phyloP scores from a whole-genome alignment of 2,329 filamentous ascomycete species.

The Fusarium proliferatum region DNA sequence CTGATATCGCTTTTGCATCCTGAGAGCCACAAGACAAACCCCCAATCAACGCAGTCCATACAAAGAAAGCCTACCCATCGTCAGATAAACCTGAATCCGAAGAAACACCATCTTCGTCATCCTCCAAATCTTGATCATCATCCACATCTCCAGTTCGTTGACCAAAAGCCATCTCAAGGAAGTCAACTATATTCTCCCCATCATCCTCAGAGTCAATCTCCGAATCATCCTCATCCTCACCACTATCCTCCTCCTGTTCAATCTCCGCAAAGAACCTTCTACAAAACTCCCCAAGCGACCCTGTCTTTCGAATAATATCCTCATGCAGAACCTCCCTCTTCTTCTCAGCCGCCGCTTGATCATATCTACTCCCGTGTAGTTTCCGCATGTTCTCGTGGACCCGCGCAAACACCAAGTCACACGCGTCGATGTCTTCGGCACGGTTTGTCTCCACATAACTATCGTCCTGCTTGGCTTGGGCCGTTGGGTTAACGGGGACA shows the following conservation, averaged over 20 bases:
- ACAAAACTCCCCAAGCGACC: neutral
- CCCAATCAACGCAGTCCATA: fast-evolving
- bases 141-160: neutral
- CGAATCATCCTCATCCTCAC: neutral
- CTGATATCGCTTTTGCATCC: too few species aligned
- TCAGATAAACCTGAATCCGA: neutral
- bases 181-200: neutral
- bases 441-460: neutral
- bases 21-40: fast-evolving
- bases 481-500: fast-evolving
- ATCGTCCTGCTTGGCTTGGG: neutral
- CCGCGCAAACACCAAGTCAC: neutral
- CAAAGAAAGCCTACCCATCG: fast-evolving
- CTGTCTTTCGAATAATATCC: neutral
- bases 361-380: neutral
- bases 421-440: neutral
- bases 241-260: neutral
- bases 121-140: neutral
- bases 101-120: neutral
- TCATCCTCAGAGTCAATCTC: neutral
- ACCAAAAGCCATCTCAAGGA: neutral
- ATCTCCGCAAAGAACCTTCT: neutral
- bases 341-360: neutral
- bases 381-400: neutral
- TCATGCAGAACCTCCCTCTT: neutral